These are phyloP conservation scores for Mycena albidolilacea DNA, from an alignment of 768 basidiomycete genomes.

Conservation along the genomic window DNA sequence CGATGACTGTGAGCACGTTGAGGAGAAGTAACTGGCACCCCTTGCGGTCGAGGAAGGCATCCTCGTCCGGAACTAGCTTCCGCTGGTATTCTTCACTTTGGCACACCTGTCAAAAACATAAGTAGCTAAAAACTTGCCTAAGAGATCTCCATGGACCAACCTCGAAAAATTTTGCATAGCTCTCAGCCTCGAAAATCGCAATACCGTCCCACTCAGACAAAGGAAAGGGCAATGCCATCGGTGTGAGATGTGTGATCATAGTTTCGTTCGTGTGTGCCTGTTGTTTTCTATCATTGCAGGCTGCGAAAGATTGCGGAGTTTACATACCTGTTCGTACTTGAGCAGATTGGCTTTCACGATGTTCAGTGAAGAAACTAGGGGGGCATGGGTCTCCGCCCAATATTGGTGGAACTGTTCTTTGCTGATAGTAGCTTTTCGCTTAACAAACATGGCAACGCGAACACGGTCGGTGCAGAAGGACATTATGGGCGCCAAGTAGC, in stretches of 20 bases:
- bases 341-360: constrained; percentile 51
- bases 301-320: too few relatives aligned
- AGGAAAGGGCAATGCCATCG: too few relatives aligned
- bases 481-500: not conserved
- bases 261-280: too few relatives aligned
- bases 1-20: too few relatives aligned
- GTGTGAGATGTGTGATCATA: too few relatives aligned
- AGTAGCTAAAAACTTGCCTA: too few relatives aligned
- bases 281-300: too few relatives aligned
- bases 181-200: constrained; percentile 29
- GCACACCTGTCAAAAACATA: too few relatives aligned
- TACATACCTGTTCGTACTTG: constrained; percentile 52
- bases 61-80: too few relatives aligned
- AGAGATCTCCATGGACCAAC: not conserved
- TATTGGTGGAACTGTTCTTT: constrained; percentile 50
- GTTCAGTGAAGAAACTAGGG: constrained; percentile 49
- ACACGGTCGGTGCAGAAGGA: constrained; percentile 43
- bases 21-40: too few relatives aligned
- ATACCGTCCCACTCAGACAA: constrained; percentile 25
- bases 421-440: constrained; percentile 44
- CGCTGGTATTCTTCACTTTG: too few relatives aligned
- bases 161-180: constrained; percentile 26
- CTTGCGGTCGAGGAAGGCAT: too few relatives aligned
- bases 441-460: constrained; percentile 47
- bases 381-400: constrained; percentile 48